These are phyloP conservation scores for Cystofilobasidium capitatum DNA, from an alignment of 768 basidiomycete species.

Conservation along the genomic window DNA sequence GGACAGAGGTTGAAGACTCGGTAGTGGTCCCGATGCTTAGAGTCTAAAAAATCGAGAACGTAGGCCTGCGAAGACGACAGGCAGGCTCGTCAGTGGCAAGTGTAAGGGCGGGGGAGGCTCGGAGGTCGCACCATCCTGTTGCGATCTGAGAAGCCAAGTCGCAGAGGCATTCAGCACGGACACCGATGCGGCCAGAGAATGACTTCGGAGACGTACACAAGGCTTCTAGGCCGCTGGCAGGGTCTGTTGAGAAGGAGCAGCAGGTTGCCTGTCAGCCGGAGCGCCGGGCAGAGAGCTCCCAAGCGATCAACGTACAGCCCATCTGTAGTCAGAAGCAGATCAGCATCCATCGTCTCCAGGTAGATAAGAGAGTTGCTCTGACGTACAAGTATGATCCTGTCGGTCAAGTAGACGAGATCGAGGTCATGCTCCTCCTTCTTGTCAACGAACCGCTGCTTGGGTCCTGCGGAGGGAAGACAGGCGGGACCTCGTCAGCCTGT, in stretches of 20 bases:
- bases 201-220: constrained; percentile 40
- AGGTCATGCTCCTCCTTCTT: constrained; percentile 58
- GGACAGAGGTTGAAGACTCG: constrained; percentile 89
- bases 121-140: constrained; percentile 48
- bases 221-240: constrained; percentile 65
- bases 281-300: neutral
- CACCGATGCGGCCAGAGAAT: too few relatives aligned
- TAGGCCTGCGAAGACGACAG: constrained; percentile 42
- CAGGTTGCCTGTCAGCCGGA: neutral
- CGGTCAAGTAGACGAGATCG: constrained; percentile 36
- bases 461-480: neutral
- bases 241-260: constrained; percentile 39
- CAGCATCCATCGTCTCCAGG: constrained; percentile 35
- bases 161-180: too few relatives aligned
- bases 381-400: constrained; percentile 23
- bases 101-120: too few relatives aligned
- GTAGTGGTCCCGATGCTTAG: constrained; percentile 63
- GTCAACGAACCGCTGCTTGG: constrained; percentile 67
- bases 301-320: constrained; percentile 46
- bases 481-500: neutral
- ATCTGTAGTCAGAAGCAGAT: constrained; percentile 32
- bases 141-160: constrained; percentile 50
- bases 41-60: constrained; percentile 62
- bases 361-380: constrained; percentile 51
- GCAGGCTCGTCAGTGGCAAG: too few relatives aligned